Conservation (phyloP, 371 early-diverging fungal genomes). For the Lichtheimia ornata region DNA sequence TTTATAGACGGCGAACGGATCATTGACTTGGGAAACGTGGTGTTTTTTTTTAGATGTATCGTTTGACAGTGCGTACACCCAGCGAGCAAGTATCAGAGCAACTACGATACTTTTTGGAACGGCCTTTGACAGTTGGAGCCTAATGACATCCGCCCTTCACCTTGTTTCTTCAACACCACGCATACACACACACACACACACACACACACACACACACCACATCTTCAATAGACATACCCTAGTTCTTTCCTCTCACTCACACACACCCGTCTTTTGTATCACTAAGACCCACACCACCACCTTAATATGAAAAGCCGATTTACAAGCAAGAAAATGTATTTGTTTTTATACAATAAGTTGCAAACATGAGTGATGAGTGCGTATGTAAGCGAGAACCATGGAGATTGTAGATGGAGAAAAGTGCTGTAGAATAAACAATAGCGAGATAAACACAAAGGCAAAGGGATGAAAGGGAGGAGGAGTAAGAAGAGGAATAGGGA, state of each 20-base stretch:
- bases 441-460: not conserved
- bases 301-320: too few species aligned
- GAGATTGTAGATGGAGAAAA: too few species aligned
- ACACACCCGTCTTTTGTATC: too few species aligned
- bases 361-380: not conserved
- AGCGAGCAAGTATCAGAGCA: conserved; percentile 75
- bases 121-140: conserved; percentile 26
- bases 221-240: not conserved
- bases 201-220: not conserved
- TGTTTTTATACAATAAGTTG: conserved; percentile 7
- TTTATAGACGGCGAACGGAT: too few species aligned
- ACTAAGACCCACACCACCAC: too few species aligned
- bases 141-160: not conserved
- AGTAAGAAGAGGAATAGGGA: not conserved
- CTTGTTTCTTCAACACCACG: not conserved
- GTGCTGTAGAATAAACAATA: not conserved
- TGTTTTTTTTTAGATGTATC: conserved; percentile 73
- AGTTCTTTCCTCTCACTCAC: too few species aligned
- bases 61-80: conserved; percentile 89
- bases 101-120: conserved; percentile 45
- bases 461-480: not conserved
- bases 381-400: not conserved
- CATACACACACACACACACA: not conserved
- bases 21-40: not conserved
- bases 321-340: not conserved